Evolutionary conservation across 305 asterid genomes (phyloP).

Genomic region (Caryopteris hybrid): DNA sequence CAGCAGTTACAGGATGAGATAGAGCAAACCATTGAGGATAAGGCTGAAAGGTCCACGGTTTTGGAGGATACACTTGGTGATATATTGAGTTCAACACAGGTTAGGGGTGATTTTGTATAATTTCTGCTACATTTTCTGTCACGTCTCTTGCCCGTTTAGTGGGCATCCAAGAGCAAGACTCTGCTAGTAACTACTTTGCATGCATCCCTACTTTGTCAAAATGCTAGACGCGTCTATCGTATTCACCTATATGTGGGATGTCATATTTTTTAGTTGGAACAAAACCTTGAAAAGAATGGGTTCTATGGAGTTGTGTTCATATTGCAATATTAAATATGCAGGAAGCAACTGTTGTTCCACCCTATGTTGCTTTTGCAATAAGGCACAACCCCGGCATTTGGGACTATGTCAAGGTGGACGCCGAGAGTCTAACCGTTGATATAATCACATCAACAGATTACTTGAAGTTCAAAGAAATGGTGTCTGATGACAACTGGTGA

Average conservation of each 20-base stretch:
- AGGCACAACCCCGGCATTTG: slow-evolving; percentile 67
- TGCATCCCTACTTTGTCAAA: not conserved
- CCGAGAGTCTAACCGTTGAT: slow-evolving; percentile 46
- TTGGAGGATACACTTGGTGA: slow-evolving; percentile 62
- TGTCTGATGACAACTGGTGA: slow-evolving; percentile 62
- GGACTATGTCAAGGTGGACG: slow-evolving; percentile 68
- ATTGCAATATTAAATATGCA: slow-evolving; percentile 23
- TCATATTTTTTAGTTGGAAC: not conserved
- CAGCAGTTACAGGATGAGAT: slow-evolving; percentile 64
- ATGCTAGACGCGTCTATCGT: too few species aligned
- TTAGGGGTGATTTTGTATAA: not conserved
- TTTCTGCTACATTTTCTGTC: not conserved
- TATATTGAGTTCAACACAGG: slow-evolving; percentile 63
- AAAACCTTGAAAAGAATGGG: not conserved
- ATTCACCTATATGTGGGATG: not conserved
- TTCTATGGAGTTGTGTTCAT: not conserved
- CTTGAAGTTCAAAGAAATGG: slow-evolving; percentile 60
- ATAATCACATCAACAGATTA: slow-evolving; percentile 51
- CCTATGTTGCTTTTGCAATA: slow-evolving; percentile 65
- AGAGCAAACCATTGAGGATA: slow-evolving; percentile 61
- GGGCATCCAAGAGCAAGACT: not conserved
- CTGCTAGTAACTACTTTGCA: not conserved
- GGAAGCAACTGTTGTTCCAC: slow-evolving; percentile 82
- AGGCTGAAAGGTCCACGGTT: slow-evolving; percentile 51
- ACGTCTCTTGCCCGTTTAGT: too few species aligned